Evolutionary conservation across 2,329 filamentous ascomycete species (phyloP), one percentile per base, ranked within the genome.

Genomic region (Alternaria longipes): DNA sequence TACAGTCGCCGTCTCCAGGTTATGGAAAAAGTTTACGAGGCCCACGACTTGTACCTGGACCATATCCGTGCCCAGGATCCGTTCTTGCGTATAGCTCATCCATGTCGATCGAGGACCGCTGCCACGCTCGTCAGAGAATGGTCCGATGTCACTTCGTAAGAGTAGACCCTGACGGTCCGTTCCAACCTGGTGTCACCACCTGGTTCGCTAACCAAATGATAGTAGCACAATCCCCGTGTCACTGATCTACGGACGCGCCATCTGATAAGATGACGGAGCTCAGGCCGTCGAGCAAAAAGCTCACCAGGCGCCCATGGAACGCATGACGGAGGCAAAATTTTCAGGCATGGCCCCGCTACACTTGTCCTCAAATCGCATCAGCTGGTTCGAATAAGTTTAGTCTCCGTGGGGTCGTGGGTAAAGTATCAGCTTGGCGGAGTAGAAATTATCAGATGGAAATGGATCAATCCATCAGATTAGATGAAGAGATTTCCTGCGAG

Each of bases 231-330:
- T 22, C 57, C 59, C 59, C 59, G 59, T 57, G 54, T 57, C 26
- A 57, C 46, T 44, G 58, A 60, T 72, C 69, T 73, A 70, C 70
- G 56, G 62, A 50, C 41, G 62, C 49, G 26, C 54, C 56, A 76
- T 76, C 74, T 71, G 74, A 78, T 76, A 73, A 76, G 53, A 66
- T 65, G 54, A 59, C 56, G 62, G 60, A 41, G 24, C 41, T 67
- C 51, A 32, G 56, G 54, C 63, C 57, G 26, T 46, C 54, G 59
- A 50, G 59, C 54, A 9, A 50, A 58, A 55, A 63, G 66, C 59
- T 57, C 55, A 47, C 38, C 38, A 22, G 45, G 20, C 56, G 60
- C 70, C 71, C 68, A 70, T 74, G 56, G 66, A 63, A 66, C 69
- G 71, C 69, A 72, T 74, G 57, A 65, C 62, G 65, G 62, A 70